These are phyloP conservation scores for Pythium scleroteichum DNA, from an alignment of 352 stramenopile genomes.

Conservation along the genomic window DNA sequence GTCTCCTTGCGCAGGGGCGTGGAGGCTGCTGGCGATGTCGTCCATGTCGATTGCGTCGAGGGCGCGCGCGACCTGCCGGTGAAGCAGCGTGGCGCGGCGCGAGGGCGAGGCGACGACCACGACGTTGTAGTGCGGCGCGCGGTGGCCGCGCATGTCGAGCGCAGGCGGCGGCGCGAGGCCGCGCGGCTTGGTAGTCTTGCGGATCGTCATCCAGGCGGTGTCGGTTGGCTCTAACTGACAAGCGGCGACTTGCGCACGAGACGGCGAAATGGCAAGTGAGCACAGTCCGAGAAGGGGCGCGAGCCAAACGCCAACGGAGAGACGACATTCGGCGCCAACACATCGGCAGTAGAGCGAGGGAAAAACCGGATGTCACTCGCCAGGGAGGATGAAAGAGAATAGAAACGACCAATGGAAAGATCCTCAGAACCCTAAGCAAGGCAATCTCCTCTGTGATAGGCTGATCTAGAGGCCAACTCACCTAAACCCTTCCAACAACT, in stretches of 20 bases:
- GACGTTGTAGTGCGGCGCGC: slow-evolving; percentile 17
- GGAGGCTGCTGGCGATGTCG: slow-evolving; percentile 21
- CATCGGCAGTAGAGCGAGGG: slow-evolving; percentile 8
- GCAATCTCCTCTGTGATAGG: neutral
- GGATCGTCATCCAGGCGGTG: slow-evolving; percentile 20
- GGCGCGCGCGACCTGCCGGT: slow-evolving; percentile 46
- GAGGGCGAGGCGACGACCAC: slow-evolving; percentile 26
- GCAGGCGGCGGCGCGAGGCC: neutral
- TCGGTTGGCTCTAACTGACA: slow-evolving; percentile 3
- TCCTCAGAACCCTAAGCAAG: slow-evolving; percentile 20
- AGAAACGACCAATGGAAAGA: neutral
- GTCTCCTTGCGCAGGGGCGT: neutral
- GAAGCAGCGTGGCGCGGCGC: slow-evolving; percentile 37
- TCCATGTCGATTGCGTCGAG: slow-evolving; percentile 51
- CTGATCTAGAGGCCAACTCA: neutral
- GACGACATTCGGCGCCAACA: slow-evolving; percentile 6
- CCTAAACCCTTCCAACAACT: neutral
- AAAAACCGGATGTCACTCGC: neutral
- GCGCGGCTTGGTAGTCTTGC: slow-evolving; percentile 17
- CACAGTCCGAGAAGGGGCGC: slow-evolving; percentile 16
- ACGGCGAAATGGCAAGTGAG: slow-evolving; percentile 23
- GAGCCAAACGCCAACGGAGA: slow-evolving; percentile 21
- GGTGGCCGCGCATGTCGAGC: slow-evolving; percentile 8
- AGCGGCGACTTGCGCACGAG: slow-evolving; percentile 11
- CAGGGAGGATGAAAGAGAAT: neutral